These are phyloP conservation scores for Daldinia grandis DNA, from an alignment of 495 filamentous ascomycete genomes.

Conservation along the genomic window DNA sequence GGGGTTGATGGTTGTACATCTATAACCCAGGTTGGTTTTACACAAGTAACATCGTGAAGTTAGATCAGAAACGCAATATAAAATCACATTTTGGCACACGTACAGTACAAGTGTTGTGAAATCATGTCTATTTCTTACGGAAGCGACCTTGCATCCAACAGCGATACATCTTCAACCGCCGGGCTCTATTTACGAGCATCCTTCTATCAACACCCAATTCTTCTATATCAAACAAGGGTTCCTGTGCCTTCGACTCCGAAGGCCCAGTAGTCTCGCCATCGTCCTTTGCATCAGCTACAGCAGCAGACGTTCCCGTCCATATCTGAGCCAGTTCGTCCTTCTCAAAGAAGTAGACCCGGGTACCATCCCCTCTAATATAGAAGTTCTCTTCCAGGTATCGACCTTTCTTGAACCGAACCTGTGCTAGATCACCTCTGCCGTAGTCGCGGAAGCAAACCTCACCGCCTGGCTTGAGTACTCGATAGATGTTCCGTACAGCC, in stretches of 20 bases:
- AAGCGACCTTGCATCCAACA: slow-evolving; percentile 97
- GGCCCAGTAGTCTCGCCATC: slow-evolving; percentile 30
- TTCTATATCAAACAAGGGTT: slow-evolving; percentile 68
- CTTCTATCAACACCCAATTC: slow-evolving; percentile 84
- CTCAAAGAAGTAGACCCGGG: slow-evolving; percentile 97
- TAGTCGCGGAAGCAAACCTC: slow-evolving; percentile 94
- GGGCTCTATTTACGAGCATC: slow-evolving; percentile 89
- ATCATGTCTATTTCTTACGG: slow-evolving; percentile 66
- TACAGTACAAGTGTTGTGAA: slow-evolving; percentile 1
- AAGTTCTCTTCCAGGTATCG: slow-evolving; percentile 95
- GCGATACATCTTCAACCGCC: slow-evolving; percentile 95
- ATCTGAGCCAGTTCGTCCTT: slow-evolving; percentile 80
- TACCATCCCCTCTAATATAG: slow-evolving; percentile 94
- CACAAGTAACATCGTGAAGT: not conserved
- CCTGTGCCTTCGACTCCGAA: slow-evolving; percentile 24
- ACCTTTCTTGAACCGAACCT: slow-evolving; percentile 95
- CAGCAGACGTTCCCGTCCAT: slow-evolving; percentile 63
- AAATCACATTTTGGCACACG: slow-evolving; percentile 9
- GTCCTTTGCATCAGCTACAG: slow-evolving; percentile 29
- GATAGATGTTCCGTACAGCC: slow-evolving; percentile 82
- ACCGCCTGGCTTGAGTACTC: slow-evolving; percentile 86
- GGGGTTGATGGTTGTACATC: slow-evolving; percentile 17
- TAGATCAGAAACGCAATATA: not conserved
- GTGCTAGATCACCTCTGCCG: slow-evolving; percentile 91
- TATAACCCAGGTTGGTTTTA: not conserved